Percentiles rank a stretch among this genome's conserved stretches.
Evolutionary conservation across 2,329 filamentous ascomycete species (phyloP).

Genomic region (Penicillium sp.): DNA sequence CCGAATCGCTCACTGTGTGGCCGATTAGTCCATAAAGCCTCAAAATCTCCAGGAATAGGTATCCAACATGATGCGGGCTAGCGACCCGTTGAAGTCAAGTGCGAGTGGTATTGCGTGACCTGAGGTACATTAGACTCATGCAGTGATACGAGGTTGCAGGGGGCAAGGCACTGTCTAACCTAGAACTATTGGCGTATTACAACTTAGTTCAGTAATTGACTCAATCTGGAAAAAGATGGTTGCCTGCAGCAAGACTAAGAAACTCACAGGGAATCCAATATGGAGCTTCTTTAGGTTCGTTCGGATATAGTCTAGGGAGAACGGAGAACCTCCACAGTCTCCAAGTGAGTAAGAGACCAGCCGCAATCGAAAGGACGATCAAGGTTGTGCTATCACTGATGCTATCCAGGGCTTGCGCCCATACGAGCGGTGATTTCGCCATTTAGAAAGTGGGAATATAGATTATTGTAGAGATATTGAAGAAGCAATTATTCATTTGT

Average conservation of each 20-base stretch:
- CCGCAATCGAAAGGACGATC: not conserved
- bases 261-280: not conserved
- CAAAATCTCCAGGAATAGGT: not conserved
- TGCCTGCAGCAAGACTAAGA: not conserved
- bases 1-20: not conserved
- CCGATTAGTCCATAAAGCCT: not conserved
- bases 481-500: too few species aligned
- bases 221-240: not conserved
- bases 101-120: not conserved
- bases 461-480: not conserved
- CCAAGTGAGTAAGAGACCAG: not conserved
- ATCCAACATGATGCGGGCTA: not conserved
- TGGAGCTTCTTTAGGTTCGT: not conserved
- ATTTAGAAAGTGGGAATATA: not conserved
- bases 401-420: not conserved
- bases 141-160: not conserved
- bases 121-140: not conserved
- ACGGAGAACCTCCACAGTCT: not conserved
- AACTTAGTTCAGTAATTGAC: not conserved
- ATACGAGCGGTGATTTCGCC: not conserved
- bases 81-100: not conserved
- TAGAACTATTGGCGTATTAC: not conserved
- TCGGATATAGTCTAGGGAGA: not conserved
- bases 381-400: not conserved
- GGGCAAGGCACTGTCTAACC: not conserved